phyloP scores from a whole-genome alignment of 2,329 filamentous ascomycete genomes.

The Metarhizium brunneum region DNA sequence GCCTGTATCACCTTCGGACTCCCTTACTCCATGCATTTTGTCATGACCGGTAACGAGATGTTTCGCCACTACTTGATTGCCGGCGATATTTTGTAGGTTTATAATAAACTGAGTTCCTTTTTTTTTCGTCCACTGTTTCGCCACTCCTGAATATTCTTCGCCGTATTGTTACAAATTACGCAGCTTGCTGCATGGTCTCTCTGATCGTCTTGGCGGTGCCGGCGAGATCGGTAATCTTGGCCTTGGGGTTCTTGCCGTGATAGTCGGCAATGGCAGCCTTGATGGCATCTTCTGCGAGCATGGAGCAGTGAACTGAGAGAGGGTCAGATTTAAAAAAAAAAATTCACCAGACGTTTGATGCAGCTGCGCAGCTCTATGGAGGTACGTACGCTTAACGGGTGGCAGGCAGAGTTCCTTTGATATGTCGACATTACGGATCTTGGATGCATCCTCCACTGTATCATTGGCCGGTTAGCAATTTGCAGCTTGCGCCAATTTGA shows the following conservation, averaged over 20 bases:
- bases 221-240: constrained; percentile 61
- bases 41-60: background rate
- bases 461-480: background rate
- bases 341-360: background rate
- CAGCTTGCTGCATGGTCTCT: constrained; percentile 10
- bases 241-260: constrained; percentile 60
- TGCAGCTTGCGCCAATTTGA: background rate
- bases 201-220: constrained; percentile 46
- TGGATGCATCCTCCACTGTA: constrained; percentile 72
- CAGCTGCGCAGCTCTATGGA: background rate
- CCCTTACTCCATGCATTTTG: background rate
- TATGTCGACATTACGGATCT: constrained; percentile 95
- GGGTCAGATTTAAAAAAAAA: constrained; percentile 15
- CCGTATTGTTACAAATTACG: constrained; percentile 1
- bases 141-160: background rate
- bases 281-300: constrained; percentile 87
- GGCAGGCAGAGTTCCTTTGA: constrained; percentile 89
- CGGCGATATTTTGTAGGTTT: background rate
- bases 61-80: background rate
- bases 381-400: constrained; percentile 69
- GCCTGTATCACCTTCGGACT: background rate
- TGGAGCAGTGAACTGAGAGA: constrained; percentile 73
- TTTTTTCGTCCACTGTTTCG: background rate
- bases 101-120: background rate
- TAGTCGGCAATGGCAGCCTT: constrained; percentile 86